A percentile compares a stretch with the other conserved stretches of the same genome.
Evolutionary conservation across 2,329 filamentous ascomycete species (phyloP).

Genomic region (Raffaelea arxii): DNA sequence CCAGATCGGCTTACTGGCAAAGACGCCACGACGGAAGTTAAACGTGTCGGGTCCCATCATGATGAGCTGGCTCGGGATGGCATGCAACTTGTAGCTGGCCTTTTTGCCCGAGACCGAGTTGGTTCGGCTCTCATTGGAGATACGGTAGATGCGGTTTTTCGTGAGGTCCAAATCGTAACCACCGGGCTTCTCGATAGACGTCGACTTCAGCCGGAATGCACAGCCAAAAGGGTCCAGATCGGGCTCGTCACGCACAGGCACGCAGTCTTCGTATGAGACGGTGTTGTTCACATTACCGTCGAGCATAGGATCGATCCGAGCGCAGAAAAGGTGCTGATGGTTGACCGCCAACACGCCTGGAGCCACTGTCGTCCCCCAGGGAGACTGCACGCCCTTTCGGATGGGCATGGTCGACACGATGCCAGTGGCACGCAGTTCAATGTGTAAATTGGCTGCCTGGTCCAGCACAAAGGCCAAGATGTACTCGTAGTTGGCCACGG

Average conservation of each 20-base stretch:
- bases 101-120: constrained; percentile 33
- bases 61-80: constrained; percentile 33
- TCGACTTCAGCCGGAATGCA: constrained; percentile 31
- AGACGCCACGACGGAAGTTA: constrained; percentile 30
- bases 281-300: constrained; percentile 36
- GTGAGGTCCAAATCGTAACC: constrained; percentile 38
- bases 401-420: constrained; percentile 54
- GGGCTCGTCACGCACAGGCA: constrained; percentile 9
- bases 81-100: constrained; percentile 34
- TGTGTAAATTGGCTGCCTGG: constrained; percentile 48
- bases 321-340: constrained; percentile 60
- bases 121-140: constrained; percentile 31
- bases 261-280: constrained; percentile 26
- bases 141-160: constrained; percentile 34
- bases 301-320: constrained; percentile 54
- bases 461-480: constrained; percentile 44
- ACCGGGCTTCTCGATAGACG: constrained; percentile 29
- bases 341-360: constrained; percentile 57
- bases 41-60: constrained; percentile 27
- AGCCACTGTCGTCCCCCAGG: constrained; percentile 53
- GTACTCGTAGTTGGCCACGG: constrained; percentile 61
- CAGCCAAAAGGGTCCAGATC: constrained; percentile 48
- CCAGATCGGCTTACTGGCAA: constrained; percentile 32
- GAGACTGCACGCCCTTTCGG: constrained; percentile 39
- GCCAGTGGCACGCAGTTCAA: constrained; percentile 57